Percentiles rank a stretch among this genome's conserved stretches.
phyloP scores from a whole-genome alignment of 202 grass and related monocot genomes.

The Carex arenaria region DNA sequence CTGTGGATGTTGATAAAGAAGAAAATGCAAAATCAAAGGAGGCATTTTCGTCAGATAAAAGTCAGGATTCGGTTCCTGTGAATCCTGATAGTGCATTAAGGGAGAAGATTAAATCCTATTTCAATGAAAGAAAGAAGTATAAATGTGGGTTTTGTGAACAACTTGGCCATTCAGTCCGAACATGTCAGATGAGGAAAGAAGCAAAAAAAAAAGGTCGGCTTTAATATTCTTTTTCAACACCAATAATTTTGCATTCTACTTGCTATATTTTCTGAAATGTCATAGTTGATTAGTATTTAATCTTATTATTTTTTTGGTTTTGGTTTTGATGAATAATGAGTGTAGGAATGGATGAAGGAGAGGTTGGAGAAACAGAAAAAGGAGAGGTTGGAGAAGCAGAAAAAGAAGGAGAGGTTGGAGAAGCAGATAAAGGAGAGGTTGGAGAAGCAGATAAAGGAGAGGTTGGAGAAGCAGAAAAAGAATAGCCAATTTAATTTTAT shows the following conservation, averaged over 20 bases:
- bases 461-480: not conserved
- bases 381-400: not conserved
- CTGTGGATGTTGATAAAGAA: conserved; percentile 1
- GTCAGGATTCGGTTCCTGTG: not conserved
- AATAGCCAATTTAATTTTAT: not conserved
- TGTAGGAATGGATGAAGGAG: not conserved
- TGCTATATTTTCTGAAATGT: not conserved
- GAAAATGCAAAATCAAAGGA: not conserved
- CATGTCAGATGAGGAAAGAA: conserved; percentile 3
- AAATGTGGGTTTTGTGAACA: conserved; percentile 11
- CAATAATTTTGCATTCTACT: not conserved
- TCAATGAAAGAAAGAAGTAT: conserved; percentile 1
- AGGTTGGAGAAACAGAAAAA: not conserved
- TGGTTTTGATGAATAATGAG: not conserved
- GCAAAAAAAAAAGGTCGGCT: conserved; percentile 1
- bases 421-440: not conserved
- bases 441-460: not conserved
- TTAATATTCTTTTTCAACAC: not conserved
- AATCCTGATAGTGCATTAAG: not conserved
- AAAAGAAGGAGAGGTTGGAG: not conserved
- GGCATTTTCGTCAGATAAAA: not conserved
- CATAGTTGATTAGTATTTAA: not conserved
- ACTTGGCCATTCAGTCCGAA: conserved; percentile 12
- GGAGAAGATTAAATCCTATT: not conserved
- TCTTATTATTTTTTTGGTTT: not conserved